Evolutionary conservation across 352 stramenopile genomes (phyloP).

Genomic region (Lagenidium giganteum): DNA sequence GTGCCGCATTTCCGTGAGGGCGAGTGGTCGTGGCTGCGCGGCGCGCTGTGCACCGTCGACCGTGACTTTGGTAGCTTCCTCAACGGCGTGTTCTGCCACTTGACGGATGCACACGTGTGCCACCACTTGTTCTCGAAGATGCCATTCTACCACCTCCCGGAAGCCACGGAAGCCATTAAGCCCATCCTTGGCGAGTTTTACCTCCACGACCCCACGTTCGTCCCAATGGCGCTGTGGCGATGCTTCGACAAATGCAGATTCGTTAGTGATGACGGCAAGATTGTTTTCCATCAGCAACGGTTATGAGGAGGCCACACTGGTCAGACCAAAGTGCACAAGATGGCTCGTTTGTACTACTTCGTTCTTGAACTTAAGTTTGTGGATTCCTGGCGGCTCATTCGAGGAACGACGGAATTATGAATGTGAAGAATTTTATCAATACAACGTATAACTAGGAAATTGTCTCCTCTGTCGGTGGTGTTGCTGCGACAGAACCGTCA

Average conservation of each 20-base stretch:
- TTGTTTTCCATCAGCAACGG: constrained; percentile 87
- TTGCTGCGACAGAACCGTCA: too few species aligned
- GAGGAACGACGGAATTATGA: too few species aligned
- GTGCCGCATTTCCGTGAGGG: constrained; percentile 92
- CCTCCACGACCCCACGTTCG: constrained; percentile 88
- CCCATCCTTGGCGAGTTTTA: constrained; percentile 92
- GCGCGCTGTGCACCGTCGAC: constrained; percentile 78
- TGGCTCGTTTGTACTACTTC: too few species aligned
- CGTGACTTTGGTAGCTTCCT: constrained; percentile 73
- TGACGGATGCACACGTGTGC: constrained; percentile 83
- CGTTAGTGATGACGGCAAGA: constrained; percentile 85
- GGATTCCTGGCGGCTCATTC: too few species aligned
- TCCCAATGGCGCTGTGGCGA: constrained; percentile 85
- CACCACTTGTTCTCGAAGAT: constrained; percentile 87
- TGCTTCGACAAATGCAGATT: constrained; percentile 91
- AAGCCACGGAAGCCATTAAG: constrained; percentile 81
- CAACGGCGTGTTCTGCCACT: constrained; percentile 93
- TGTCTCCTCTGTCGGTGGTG: too few species aligned
- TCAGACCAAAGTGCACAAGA: too few species aligned
- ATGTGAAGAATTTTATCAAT: too few species aligned
- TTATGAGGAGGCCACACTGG: too few species aligned
- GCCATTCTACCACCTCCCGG: constrained; percentile 78
- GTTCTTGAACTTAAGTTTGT: too few species aligned
- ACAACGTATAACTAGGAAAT: too few species aligned
- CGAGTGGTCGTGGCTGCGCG: constrained; percentile 85